phyloP scores from a whole-genome alignment of 768 basidiomycete species.

The Leccinum broughii region DNA sequence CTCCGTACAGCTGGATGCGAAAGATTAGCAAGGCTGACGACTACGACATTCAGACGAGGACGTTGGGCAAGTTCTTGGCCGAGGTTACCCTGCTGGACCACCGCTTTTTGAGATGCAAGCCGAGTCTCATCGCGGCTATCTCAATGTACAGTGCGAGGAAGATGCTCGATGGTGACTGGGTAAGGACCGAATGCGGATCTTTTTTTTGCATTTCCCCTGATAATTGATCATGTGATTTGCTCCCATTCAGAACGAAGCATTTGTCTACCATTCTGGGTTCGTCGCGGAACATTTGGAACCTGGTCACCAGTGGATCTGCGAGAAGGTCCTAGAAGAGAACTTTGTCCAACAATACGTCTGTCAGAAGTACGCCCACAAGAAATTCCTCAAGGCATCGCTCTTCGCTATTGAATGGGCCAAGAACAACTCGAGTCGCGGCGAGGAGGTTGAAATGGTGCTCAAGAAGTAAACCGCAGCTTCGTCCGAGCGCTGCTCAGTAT shows the following conservation, averaged over 20 bases:
- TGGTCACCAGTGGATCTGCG: slow-evolving; percentile 79
- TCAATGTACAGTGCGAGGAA: slow-evolving; percentile 95
- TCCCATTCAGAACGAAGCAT: slow-evolving; percentile 72
- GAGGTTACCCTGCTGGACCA: slow-evolving; percentile 94
- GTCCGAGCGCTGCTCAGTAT: slow-evolving; percentile 20
- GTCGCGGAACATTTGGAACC: slow-evolving; percentile 84
- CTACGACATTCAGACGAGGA: slow-evolving; percentile 97
- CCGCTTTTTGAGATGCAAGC: slow-evolving; percentile 90
- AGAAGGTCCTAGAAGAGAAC: slow-evolving; percentile 75
- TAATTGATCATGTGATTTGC: slow-evolving; percentile 36
- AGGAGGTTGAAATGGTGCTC: slow-evolving; percentile 30
- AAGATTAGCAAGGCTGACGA: slow-evolving; percentile 98
- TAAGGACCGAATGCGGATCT: slow-evolving; percentile 46
- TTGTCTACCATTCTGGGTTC: slow-evolving; percentile 90
- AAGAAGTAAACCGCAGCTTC: slow-evolving; percentile 29
- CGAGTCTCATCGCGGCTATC: slow-evolving; percentile 90
- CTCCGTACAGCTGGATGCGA: slow-evolving; percentile 98
- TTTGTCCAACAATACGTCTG: slow-evolving; percentile 87
- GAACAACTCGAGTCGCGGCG: slow-evolving; percentile 43
- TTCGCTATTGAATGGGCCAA: slow-evolving; percentile 79
- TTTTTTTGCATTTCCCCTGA: neutral
- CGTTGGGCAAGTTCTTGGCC: slow-evolving; percentile 95
- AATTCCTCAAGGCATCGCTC: slow-evolving; percentile 89
- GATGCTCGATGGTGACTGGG: slow-evolving; percentile 97
- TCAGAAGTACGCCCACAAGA: slow-evolving; percentile 97